Base-by-base conservation (phyloP, 345 rosid genomes). In the Gossypium anomalum region DNA sequence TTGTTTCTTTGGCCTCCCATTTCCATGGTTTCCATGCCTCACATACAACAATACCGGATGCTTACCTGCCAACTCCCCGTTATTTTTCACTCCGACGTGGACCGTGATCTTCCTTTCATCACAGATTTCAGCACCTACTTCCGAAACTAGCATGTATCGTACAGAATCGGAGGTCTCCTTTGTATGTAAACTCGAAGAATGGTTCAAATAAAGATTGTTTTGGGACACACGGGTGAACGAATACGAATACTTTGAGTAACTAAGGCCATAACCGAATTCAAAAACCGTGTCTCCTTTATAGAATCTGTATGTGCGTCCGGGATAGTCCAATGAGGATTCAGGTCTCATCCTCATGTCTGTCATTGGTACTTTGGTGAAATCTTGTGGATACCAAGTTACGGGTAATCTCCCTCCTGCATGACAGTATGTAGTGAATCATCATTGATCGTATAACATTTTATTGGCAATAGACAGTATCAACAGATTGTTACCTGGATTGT, bases 341-440 rank as follows among this genome's bases (percentile, higher is more conserved):
- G 99, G 86, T 23, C 97, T 78, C 97, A 93, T 93, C 76, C 94
- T 84, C 98, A 91, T 92, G 77, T 92, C 95, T 16, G 96, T 90
- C 98, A 93, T 91, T 29, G 90, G 84, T 53, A 95, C 83, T 59
- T 86, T 78, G 78, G 82, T 78, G 73, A 84, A 95, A 23, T 82
- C 87, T 47, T 86, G 82, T 1, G 98, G 98, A 80, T 95, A 95
- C 96, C 97, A 93, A n/a, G 99, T 95, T 78, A 95, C 41, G 2
- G 97, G 97, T 78, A 95, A 72, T 81, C 94, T 93, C 71, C 98
- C 98, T 53, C 97, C 97, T 92, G 88, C 82, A 80, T 2, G 12
- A 52, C 60, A 83, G 51, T 16, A 70, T 22, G 27, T n/a, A n/a
- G 13, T 14, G 70, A 2, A 67, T 27, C 14, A 20, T 17, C 25